Evolutionary conservation across 2,329 filamentous ascomycete genomes (phyloP).

Genomic region (Tolypocladium pustulatum): DNA sequence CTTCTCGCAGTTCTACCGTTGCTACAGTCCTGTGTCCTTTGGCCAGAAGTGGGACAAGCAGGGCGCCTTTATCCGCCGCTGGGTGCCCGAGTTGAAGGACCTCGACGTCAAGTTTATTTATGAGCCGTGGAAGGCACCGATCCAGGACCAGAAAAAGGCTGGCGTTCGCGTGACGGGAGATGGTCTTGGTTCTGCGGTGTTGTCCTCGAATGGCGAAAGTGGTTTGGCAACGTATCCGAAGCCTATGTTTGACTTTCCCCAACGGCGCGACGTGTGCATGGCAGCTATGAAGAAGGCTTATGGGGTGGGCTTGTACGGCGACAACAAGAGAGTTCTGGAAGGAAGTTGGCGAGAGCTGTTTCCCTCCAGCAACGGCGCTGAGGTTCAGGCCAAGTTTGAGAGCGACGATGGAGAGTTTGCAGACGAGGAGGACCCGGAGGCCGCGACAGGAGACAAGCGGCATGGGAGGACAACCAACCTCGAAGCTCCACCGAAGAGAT

Average conservation of each 20-base stretch:
- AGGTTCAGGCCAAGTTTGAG: constrained; percentile 27
- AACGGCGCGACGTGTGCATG: constrained; percentile 52
- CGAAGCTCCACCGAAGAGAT: constrained; percentile 12
- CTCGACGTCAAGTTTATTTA: constrained; percentile 64
- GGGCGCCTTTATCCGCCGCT: constrained; percentile 52
- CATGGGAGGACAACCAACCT: constrained; percentile 6
- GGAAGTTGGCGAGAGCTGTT: constrained; percentile 45
- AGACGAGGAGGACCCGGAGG: constrained; percentile 16
- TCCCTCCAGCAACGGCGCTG: constrained; percentile 20
- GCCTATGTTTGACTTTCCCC: constrained; percentile 67
- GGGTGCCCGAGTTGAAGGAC: constrained; percentile 54
- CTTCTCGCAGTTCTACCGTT: constrained; percentile 60
- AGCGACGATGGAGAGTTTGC: constrained; percentile 22
- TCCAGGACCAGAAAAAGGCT: constrained; percentile 57
- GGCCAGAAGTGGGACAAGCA: constrained; percentile 66
- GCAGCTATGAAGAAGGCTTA: constrained; percentile 63
- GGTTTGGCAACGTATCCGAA: constrained; percentile 49
- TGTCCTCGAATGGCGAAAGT: constrained; percentile 20
- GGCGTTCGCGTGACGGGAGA: constrained; percentile 51
- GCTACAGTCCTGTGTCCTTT: constrained; percentile 62
- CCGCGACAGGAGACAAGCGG: constrained; percentile 12
- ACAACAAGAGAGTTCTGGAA: constrained; percentile 49
- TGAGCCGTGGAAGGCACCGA: constrained; percentile 66
- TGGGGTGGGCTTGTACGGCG: constrained; percentile 50
- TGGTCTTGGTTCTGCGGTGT: constrained; percentile 17